Percentiles rank a stretch among this genome's conserved stretches.
Evolutionary conservation across 2,329 filamentous ascomycete species (phyloP).

Genomic region (Colletotrichum sp.): DNA sequence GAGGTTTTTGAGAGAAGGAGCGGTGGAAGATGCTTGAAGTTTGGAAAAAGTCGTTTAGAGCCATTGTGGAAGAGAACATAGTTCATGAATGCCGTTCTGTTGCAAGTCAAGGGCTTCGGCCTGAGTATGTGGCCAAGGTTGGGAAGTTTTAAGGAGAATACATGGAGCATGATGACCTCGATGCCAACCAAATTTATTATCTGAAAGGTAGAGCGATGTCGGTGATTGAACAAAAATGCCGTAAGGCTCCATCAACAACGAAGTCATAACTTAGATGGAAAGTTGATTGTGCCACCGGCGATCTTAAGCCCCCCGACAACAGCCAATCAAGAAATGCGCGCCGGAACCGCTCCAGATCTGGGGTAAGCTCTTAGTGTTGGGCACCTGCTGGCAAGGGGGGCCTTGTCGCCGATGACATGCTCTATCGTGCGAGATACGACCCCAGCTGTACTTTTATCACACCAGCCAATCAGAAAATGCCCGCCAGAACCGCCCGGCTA

Average conservation of each 20-base stretch:
- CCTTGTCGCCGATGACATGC: neutral
- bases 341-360: neutral
- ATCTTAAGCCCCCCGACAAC: neutral
- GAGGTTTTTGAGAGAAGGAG: neutral
- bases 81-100: neutral
- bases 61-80: neutral
- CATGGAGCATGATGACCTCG: fast-evolving
- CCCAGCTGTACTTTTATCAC: neutral
- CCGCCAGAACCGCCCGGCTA: neutral
- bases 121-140: neutral
- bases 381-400: neutral
- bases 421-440: neutral
- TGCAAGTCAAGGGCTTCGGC: neutral
- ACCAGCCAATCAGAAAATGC: neutral
- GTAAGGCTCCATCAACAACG: neutral
- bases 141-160: fast-evolving
- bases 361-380: neutral
- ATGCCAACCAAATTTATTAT: neutral
- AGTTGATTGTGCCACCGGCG: neutral
- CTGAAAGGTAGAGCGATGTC: neutral
- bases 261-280: neutral
- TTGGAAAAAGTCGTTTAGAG: neutral
- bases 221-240: neutral
- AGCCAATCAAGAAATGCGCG: neutral
- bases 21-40: neutral